A percentile compares a stretch with the other conserved stretches of the same genome.
These are phyloP conservation scores for Knoxia roxburghii DNA, from an alignment of 257 asterid species.

Conservation along the genomic window DNA sequence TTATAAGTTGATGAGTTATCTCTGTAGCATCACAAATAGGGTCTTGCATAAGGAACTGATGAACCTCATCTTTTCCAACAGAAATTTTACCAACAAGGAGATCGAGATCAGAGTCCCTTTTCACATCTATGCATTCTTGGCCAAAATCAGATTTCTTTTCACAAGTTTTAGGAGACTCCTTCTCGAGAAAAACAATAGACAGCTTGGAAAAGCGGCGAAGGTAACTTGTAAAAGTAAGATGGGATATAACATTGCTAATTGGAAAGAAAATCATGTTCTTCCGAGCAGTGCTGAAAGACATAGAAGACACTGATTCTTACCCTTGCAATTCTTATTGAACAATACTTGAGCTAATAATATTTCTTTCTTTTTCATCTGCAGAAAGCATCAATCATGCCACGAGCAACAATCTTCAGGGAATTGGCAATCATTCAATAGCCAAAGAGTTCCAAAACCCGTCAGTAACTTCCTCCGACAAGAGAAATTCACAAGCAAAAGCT, in stretches of 20 bases:
- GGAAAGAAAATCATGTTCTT: not conserved
- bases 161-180: slow-evolving; percentile 13
- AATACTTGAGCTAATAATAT: not conserved
- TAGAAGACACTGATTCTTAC: not conserved
- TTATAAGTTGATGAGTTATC: slow-evolving; percentile 41
- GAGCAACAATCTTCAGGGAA: not conserved
- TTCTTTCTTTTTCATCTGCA: not conserved
- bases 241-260: slow-evolving; percentile 3
- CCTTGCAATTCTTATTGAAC: not conserved
- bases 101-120: slow-evolving; percentile 35
- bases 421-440: not conserved
- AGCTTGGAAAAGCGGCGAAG: slow-evolving; percentile 24
- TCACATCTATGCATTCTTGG: slow-evolving; percentile 20
- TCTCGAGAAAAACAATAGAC: slow-evolving; percentile 9
- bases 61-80: slow-evolving; percentile 40
- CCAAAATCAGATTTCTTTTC: slow-evolving; percentile 19
- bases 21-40: slow-evolving; percentile 31
- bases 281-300: slow-evolving; percentile 4
- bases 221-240: not conserved
- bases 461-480: not conserved
- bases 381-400: not conserved
- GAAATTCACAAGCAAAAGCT: not conserved
- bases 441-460: not conserved
- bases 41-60: slow-evolving; percentile 42
- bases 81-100: slow-evolving; percentile 35